Percentiles rank a stretch among this genome's conserved stretches.
These are phyloP conservation scores for Gamsiella multidivaricata DNA, from an alignment of 192 early-diverging fungal species.

Conservation along the genomic window DNA sequence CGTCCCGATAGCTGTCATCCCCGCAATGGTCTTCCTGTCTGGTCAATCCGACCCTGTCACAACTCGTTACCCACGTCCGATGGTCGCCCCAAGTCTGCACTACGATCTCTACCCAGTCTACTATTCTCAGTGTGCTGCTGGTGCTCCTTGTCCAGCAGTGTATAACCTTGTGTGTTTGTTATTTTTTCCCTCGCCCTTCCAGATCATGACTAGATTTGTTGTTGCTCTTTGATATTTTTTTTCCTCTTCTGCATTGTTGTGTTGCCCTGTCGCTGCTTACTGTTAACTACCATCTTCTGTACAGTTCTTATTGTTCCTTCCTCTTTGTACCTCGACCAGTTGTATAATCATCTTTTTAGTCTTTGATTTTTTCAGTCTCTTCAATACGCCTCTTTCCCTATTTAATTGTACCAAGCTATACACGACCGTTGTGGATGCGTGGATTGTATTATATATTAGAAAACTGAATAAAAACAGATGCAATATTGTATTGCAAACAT, in stretches of 20 bases:
- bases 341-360: neutral
- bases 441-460: neutral
- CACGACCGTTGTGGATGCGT: neutral
- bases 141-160: too few species aligned
- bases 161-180: neutral
- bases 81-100: too few species aligned
- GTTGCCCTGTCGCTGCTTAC: neutral
- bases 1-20: too few species aligned
- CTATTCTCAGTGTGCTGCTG: too few species aligned
- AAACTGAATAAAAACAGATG: neutral
- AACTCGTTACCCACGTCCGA: too few species aligned
- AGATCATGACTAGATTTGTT: too few species aligned
- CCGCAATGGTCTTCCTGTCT: too few species aligned
- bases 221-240: too few species aligned
- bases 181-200: neutral
- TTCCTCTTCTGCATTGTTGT: too few species aligned
- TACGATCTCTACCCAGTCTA: too few species aligned
- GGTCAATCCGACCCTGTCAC: too few species aligned
- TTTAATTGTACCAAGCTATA: neutral
- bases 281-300: neutral
- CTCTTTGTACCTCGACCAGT: neutral
- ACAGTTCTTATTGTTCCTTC: neutral
- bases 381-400: neutral
- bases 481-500: too few species aligned
- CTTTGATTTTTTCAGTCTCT: constrained; percentile 6